Evolutionary conservation across 495 filamentous ascomycete species (phyloP).

Genomic region (Annulohypoxylon bovei): DNA sequence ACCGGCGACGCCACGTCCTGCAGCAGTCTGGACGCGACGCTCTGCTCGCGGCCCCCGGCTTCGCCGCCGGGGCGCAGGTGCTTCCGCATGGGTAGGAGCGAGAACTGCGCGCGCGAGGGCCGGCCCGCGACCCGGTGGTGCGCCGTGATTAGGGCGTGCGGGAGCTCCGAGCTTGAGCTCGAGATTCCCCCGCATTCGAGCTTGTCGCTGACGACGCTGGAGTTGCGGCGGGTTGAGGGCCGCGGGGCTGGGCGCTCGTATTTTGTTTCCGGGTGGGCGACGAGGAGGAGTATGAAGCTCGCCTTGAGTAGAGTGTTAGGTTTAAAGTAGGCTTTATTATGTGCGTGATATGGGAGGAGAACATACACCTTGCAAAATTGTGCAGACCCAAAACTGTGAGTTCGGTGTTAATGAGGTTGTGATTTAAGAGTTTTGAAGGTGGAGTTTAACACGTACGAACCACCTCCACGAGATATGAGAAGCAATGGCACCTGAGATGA

Average conservation of each 20-base stretch:
- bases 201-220: slow-evolving; percentile 9
- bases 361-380: slow-evolving; percentile 53
- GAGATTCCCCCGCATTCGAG: slow-evolving; percentile 24
- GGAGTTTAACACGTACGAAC: slow-evolving; percentile 50
- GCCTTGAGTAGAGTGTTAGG: slow-evolving; percentile 26
- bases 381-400: slow-evolving; percentile 41
- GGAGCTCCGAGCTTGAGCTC: slow-evolving; percentile 28
- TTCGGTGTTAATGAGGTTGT: slow-evolving; percentile 3
- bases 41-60: no score
- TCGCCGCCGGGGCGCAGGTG: slow-evolving; percentile 41
- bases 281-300: slow-evolving; percentile 37
- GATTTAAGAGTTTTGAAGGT: slow-evolving; percentile 50
- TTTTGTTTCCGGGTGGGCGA: slow-evolving; percentile 64
- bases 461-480: slow-evolving; percentile 64
- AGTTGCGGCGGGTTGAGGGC: neutral
- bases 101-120: slow-evolving; percentile 66
- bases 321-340: slow-evolving; percentile 12
- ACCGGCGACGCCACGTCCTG: slow-evolving; percentile 62
- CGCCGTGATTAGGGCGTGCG: slow-evolving; percentile 27
- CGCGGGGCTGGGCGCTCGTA: slow-evolving; percentile 56
- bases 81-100: slow-evolving; percentile 55
- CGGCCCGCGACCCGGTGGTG: slow-evolving; percentile 56
- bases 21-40: slow-evolving; percentile 42
- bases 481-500: slow-evolving; percentile 68
- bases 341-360: slow-evolving; percentile 45